Percentiles rank a stretch among this genome's conserved stretches.
These are phyloP conservation scores for Boletus sp. DNA, from an alignment of 768 basidiomycete genomes.

Conservation along the genomic window DNA sequence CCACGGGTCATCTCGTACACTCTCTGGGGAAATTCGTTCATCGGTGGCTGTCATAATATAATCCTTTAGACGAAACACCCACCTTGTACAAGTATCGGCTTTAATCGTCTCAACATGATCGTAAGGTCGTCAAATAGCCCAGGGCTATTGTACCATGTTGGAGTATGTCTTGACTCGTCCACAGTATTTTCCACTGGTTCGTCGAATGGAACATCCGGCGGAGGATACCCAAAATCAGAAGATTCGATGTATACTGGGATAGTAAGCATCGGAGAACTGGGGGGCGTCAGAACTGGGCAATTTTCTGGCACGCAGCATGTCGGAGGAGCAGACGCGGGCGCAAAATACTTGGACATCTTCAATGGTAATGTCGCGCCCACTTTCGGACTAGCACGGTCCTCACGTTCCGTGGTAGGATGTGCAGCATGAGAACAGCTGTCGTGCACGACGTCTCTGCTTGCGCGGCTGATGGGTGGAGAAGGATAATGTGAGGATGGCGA, in stretches of 20 bases:
- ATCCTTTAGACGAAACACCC: neutral
- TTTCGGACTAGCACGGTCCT: neutral
- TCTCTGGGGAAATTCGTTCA: constrained; percentile 35
- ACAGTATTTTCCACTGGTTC: neutral
- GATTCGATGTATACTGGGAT: constrained; percentile 7
- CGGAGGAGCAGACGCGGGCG: neutral
- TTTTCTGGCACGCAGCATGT: neutral
- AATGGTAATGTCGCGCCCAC: neutral
- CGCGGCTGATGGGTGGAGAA: constrained; percentile 3
- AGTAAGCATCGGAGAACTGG: constrained; percentile 1
- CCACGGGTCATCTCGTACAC: constrained; percentile 52
- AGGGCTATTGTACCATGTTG: neutral
- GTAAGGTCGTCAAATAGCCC: constrained; percentile 23
- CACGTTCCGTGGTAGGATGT: too few species aligned
- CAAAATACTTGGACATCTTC: constrained; percentile 26
- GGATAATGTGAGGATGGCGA: neutral
- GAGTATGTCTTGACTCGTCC: neutral
- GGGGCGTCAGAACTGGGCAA: neutral
- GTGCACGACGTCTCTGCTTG: neutral
- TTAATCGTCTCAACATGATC: constrained; percentile 27
- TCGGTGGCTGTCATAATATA: neutral
- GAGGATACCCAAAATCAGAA: constrained; percentile 4
- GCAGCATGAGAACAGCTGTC: neutral
- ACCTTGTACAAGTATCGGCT: constrained; percentile 34
- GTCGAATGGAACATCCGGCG: neutral